Evolutionary conservation across 2,329 filamentous ascomycete species (phyloP).

Genomic region (Basipetospora chlamydospora): DNA sequence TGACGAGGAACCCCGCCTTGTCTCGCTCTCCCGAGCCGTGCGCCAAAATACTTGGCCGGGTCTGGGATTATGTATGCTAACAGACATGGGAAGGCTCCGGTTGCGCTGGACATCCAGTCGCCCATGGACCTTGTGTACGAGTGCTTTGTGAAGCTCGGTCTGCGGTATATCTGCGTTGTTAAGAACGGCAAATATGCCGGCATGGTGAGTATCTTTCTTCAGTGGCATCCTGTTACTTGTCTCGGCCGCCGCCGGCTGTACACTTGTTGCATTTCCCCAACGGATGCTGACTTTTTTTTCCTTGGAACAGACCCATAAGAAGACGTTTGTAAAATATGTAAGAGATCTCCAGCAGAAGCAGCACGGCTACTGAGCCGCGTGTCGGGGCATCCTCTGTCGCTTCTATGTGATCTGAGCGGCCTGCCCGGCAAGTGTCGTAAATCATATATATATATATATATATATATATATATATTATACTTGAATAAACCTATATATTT

Average conservation of each 20-base stretch:
- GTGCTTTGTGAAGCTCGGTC: conserved; percentile 83
- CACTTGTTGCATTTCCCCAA: neutral
- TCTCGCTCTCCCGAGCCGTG: too few relatives aligned
- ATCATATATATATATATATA: too few relatives aligned
- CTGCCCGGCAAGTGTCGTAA: too few relatives aligned
- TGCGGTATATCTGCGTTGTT: conserved; percentile 84
- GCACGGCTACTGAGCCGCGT: conserved; percentile 6
- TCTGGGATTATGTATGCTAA: conserved; percentile 8
- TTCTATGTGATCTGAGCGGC: too few relatives aligned
- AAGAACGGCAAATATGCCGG: conserved; percentile 75
- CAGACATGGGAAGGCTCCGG: conserved; percentile 46
- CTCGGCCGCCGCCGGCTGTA: neutral
- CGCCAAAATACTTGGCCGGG: too few relatives aligned
- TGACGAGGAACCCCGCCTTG: neutral
- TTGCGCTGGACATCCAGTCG: conserved; percentile 74
- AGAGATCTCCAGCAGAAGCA: conserved; percentile 58
- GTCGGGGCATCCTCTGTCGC: neutral
- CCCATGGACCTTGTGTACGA: conserved; percentile 95
- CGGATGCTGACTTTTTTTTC: too few relatives aligned
- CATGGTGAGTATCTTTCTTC: conserved; percentile 44
- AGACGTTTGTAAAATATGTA: conserved; percentile 89
- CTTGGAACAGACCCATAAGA: conserved; percentile 65
- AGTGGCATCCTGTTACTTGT: neutral
- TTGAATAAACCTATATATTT: too few relatives aligned
- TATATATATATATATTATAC: too few relatives aligned